A percentile compares a stretch with the other conserved stretches of the same genome.
Conservation (phyloP, 345 rosid genomes). For the Stellera chamaejasme region DNA sequence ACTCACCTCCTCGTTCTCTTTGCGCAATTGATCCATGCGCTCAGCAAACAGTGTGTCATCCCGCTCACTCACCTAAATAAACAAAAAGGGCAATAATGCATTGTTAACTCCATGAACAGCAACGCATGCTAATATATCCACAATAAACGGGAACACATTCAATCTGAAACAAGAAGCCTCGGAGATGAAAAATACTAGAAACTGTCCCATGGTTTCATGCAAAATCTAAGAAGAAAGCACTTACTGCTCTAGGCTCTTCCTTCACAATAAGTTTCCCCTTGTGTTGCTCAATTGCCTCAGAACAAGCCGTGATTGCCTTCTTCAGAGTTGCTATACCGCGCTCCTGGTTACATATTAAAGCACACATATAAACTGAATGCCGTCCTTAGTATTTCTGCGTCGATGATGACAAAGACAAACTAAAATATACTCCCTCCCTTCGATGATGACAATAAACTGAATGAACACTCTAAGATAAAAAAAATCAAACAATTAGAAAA, state of each 20-base stretch:
- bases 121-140: background rate
- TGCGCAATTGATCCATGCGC: slow-evolving; percentile 82
- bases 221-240: slow-evolving; percentile 13
- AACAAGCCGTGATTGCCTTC: slow-evolving; percentile 75
- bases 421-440: too few relatives aligned
- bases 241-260: slow-evolving; percentile 92
- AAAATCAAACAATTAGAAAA: too few relatives aligned
- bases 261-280: slow-evolving; percentile 85
- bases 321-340: slow-evolving; percentile 80
- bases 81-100: slow-evolving; percentile 1
- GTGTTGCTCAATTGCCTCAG: slow-evolving; percentile 68
- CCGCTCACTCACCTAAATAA: slow-evolving; percentile 85
- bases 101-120: slow-evolving; percentile 9
- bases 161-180: background rate
- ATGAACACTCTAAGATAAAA: too few relatives aligned
- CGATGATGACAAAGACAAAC: too few relatives aligned
- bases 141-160: background rate
- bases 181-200: background rate
- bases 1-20: slow-evolving; percentile 79
- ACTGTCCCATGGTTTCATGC: too few relatives aligned
- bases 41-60: slow-evolving; percentile 94
- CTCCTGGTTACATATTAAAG: slow-evolving; percentile 40
- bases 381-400: too few relatives aligned
- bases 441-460: too few relatives aligned
- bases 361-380: background rate